These are phyloP conservation scores for Talaromyces sp. DNA, from an alignment of 2,329 filamentous ascomycete genomes.

Conservation along the genomic window DNA sequence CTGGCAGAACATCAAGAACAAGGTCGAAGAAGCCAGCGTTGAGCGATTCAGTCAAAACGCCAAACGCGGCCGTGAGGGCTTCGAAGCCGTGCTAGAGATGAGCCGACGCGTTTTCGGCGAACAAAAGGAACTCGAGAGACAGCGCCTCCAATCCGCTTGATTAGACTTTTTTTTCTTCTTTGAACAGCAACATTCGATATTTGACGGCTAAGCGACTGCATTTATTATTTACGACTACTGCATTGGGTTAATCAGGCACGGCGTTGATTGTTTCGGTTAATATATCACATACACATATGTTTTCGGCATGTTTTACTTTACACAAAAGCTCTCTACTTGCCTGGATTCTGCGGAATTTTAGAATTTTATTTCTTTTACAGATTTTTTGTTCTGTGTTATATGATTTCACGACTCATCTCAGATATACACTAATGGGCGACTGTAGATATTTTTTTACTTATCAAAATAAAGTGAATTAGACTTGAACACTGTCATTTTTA, in stretches of 20 bases:
- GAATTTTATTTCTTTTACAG: neutral
- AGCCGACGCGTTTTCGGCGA: conserved; percentile 86
- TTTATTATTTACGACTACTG: conserved; percentile 7
- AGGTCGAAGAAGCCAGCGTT: conserved; percentile 87
- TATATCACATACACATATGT: neutral
- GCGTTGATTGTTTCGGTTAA: conserved; percentile 9
- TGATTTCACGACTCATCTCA: neutral
- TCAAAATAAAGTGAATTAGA: neutral
- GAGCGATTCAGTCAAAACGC: conserved; percentile 90
- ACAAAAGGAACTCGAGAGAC: conserved; percentile 63
- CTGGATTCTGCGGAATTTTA: neutral
- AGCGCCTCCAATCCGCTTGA: conserved; percentile 31
- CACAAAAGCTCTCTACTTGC: conserved; percentile 5
- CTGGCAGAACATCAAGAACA: conserved; percentile 95
- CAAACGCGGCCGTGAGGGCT: conserved; percentile 82
- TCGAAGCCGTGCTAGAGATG: conserved; percentile 91
- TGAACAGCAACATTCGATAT: conserved; percentile 2
- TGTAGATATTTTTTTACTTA: neutral
- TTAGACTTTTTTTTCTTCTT: neutral
- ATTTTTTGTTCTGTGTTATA: neutral
- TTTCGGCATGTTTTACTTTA: conserved; percentile 7
- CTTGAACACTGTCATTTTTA: neutral
- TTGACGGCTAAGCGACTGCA: conserved; percentile 12
- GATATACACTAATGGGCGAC: neutral
- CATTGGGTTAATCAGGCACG: conserved; percentile 10